Evolutionary conservation across 345 rosid genomes (phyloP).

Genomic region (Lumnitzera racemosa): DNA sequence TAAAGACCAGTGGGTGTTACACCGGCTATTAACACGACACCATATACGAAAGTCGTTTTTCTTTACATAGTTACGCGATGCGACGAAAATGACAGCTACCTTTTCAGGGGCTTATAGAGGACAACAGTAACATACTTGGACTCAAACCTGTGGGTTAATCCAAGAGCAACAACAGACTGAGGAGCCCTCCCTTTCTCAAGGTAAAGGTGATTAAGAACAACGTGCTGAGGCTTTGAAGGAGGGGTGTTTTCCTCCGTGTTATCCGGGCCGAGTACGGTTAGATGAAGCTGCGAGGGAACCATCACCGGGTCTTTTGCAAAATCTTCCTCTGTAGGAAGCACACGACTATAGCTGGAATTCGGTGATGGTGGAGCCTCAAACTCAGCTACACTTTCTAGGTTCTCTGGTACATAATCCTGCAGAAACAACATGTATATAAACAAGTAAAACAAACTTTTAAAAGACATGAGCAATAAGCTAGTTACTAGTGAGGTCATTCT

Average conservation of each 20-base stretch:
- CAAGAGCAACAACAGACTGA: slow-evolving; percentile 68
- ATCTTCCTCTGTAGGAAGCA: slow-evolving; percentile 56
- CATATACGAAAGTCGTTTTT: slow-evolving; percentile 8
- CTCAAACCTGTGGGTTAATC: slow-evolving; percentile 79
- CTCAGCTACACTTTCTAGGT: slow-evolving; percentile 61
- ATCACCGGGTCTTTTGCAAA: slow-evolving; percentile 65
- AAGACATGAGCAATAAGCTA: no score
- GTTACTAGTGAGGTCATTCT: no score
- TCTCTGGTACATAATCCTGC: slow-evolving; percentile 77
- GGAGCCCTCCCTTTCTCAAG: slow-evolving; percentile 77
- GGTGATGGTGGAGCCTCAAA: slow-evolving; percentile 85
- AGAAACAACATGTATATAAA: not conserved
- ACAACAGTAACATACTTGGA: slow-evolving; percentile 88
- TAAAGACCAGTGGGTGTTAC: not conserved
- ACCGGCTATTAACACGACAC: slow-evolving; percentile 17
- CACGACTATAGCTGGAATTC: slow-evolving; percentile 57
- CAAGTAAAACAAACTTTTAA: no score
- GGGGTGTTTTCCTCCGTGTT: slow-evolving; percentile 36
- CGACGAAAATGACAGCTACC: slow-evolving; percentile 23
- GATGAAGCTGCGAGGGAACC: slow-evolving; percentile 70
- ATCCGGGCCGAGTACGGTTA: slow-evolving; percentile 51
- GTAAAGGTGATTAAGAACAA: slow-evolving; percentile 79
- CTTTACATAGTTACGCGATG: slow-evolving; percentile 16
- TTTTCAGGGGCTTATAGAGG: slow-evolving; percentile 68
- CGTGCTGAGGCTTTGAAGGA: slow-evolving; percentile 68